phyloP scores from a whole-genome alignment of 176 grass and related monocot genomes.

The Oryza punctata region DNA sequence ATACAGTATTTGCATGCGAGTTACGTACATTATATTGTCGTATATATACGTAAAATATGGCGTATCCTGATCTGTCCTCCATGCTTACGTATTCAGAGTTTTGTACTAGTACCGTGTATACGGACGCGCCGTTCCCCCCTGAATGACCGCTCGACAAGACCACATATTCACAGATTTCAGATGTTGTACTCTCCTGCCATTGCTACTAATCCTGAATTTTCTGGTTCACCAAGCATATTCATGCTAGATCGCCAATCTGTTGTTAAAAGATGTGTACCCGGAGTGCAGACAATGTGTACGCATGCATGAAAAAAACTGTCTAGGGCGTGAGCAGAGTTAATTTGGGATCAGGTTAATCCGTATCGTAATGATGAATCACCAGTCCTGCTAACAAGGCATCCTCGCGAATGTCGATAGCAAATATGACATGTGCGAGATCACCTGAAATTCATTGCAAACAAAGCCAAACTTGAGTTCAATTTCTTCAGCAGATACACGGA shows the following conservation, averaged over 20 bases:
- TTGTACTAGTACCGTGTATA: background rate
- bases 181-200: background rate
- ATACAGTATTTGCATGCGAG: background rate
- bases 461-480: background rate
- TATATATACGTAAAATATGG: background rate
- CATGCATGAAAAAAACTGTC: background rate
- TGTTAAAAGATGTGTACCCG: background rate
- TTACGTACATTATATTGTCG: background rate
- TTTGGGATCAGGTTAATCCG: background rate
- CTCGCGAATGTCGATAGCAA: background rate
- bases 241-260: background rate
- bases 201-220: background rate
- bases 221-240: background rate
- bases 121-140: background rate
- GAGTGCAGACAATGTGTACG: background rate
- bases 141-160: background rate
- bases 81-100: background rate
- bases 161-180: background rate
- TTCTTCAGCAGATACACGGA: no score
- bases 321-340: background rate
- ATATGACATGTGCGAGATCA: background rate
- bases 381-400: background rate
- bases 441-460: background rate
- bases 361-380: background rate
- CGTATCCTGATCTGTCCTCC: background rate